Conservation (phyloP, 208 protist genomes). For the Crithidia fasciculata region DNA sequence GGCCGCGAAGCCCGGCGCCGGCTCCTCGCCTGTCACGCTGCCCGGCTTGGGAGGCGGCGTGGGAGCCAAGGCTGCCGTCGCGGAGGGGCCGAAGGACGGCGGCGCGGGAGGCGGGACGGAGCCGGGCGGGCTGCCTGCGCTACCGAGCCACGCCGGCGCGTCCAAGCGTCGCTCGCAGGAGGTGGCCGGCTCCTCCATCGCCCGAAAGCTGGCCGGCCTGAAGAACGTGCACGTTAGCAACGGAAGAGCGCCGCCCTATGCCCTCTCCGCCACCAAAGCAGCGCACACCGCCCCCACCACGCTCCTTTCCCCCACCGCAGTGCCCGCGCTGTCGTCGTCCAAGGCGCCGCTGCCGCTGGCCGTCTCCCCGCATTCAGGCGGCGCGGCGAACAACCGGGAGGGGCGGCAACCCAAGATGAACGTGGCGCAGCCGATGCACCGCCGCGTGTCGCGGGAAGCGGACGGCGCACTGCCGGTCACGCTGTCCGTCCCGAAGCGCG, state of each 20-base stretch:
- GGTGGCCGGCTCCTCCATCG: slow-evolving; percentile 8
- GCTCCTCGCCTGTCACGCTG: neutral
- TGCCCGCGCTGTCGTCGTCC: neutral
- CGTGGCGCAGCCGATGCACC: slow-evolving; percentile 5
- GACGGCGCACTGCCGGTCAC: slow-evolving; percentile 5
- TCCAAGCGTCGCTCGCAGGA: slow-evolving; percentile 25
- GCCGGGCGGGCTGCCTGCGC: slow-evolving; percentile 2
- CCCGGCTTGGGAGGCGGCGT: neutral
- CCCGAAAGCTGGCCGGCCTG: slow-evolving; percentile 25
- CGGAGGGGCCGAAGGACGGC: neutral
- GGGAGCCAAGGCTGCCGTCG: neutral
- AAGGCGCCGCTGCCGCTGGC: neutral
- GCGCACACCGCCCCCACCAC: slow-evolving; percentile 7
- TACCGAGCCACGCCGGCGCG: slow-evolving; percentile 10
- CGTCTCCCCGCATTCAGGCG: neutral
- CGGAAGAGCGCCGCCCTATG: slow-evolving; percentile 14
- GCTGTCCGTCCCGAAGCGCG: slow-evolving; percentile 17
- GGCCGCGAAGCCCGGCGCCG: slow-evolving; percentile 3
- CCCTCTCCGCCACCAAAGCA: slow-evolving; percentile 2
- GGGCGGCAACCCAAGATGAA: slow-evolving; percentile 4
- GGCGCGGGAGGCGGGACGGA: neutral
- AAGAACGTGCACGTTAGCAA: slow-evolving; percentile 35
- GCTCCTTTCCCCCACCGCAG: neutral
- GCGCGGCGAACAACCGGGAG: slow-evolving; percentile 7
- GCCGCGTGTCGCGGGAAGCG: slow-evolving; percentile 11